Evolutionary conservation across 2,329 filamentous ascomycete genomes (phyloP), one percentile per base, ranked within the genome.

Genomic region (Neopestalotiopsis sp.): DNA sequence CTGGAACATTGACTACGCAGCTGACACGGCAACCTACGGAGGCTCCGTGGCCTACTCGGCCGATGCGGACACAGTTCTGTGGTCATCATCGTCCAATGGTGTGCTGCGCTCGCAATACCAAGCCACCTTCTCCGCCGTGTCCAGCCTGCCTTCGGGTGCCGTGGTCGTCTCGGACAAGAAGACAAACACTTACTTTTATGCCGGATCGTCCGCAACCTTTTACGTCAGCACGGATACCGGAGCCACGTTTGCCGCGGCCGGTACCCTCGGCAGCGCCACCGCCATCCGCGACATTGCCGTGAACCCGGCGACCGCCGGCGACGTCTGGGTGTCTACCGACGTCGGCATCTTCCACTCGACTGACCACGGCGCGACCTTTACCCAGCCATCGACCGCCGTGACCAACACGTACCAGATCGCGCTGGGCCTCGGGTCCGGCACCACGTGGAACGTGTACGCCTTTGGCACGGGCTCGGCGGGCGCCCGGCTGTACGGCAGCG

Each of bases 311-410:
- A 81, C 82, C 12, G 87, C 88, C 0, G 90, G 91, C 13, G 87
- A 90, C 62, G 83, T 93, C 62, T 88, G 84, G 77, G 87, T 87
- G 1, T 88, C 87, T 1, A 89, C 87, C 0, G 81, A 88, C 66
- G 78, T 73, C 0, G 88, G 88, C 5, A 76, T 90, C 62, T 89
- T 86, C 79, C 83, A 83, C 72, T 87, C 85, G 10, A 85, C 82
- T 5, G 76, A 89, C 75, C 87, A 79, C 45, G 88, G 86, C 5
- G 74, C 76, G 4, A 81, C 81, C 1, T 89, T 89, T 71, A 79
- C 81, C 0, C 76, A 81, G 32, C 73, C 82, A 0, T 79, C 80
- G 5, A 73, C 76, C 0, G 70, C 70, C 9, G 71, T 86, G 20
- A 81, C 75, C 2, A 77, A 81, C 68, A 82, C 82, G 1, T 77